Base-by-base conservation (phyloP, 495 filamentous ascomycete species). In the Pseudomonodictys pantanalensis region DNA sequence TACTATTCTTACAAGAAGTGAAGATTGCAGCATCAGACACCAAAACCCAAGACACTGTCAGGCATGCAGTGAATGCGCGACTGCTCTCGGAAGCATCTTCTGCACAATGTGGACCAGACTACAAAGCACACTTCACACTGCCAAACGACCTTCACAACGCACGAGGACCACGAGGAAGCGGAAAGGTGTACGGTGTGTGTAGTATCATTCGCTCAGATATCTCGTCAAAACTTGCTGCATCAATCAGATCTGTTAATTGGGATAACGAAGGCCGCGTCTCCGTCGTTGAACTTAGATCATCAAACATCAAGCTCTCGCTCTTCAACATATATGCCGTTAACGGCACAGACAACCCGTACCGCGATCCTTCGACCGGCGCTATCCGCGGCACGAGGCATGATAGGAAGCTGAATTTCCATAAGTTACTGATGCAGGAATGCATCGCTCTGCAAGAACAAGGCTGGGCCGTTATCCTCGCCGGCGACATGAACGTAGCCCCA, bases 261-360 rank as follows among this genome's bases (percentile, higher is more conserved):
- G 80, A 83, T 44, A 46, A 64, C 8, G 80, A 83, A 69, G 80
- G 80, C 2, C 73, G 80, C 0, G 72, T 83, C 7, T 63, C 72
- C 12, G 59, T 82, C 11, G 58, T 72, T 18, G 75, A 79, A 59
- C 58, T 75, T 4, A 54, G 30, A 2, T 39, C 48, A 17, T 20
- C 62, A 2, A 4, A 18, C 5, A 48, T 44, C 22, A 69, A 71
- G 0, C 41, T 78, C 0, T 70, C 73, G 0, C 54, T 83, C 10
- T 62, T 77, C 38, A 80, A 81, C 54, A 65, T 81, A 52, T 82
- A 82, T 64, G 77, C 77, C 35, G 72, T 78, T 29, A 82, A 82
- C 59, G 80, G 80, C 17, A 82, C 80, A 2, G 57, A 69, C 1
- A 70, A 72, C 39, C 69, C 76, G 6, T 81, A 81, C 65, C 70